phyloP scores from a whole-genome alignment of 2,329 filamentous ascomycete species.

The Botryotinia convoluta region DNA sequence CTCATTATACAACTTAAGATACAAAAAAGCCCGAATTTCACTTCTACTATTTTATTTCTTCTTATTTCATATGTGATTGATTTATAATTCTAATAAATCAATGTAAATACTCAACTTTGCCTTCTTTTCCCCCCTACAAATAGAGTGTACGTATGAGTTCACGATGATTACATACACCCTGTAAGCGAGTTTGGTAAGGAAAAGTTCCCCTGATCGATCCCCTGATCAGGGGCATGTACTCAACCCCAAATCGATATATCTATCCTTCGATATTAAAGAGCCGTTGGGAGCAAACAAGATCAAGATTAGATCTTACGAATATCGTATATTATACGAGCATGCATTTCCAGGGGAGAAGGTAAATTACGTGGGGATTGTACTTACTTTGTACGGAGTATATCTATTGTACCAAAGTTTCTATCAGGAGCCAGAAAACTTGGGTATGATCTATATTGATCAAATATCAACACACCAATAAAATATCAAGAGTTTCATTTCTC shows the following conservation, averaged over 20 bases:
- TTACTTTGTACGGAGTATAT: not conserved
- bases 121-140: not conserved
- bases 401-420: not conserved
- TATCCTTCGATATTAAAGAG: not conserved
- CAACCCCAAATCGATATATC: not conserved
- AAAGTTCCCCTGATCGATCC: slow-evolving; percentile 1
- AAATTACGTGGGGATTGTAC: not conserved
- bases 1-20: not conserved
- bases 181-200: slow-evolving; percentile 1
- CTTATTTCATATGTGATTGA: not conserved
- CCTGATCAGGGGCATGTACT: not conserved
- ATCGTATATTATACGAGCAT: not conserved
- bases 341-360: not conserved
- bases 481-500: slow-evolving; percentile 6
- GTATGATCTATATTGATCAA: slow-evolving; percentile 10
- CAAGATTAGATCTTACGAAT: not conserved
- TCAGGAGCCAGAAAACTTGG: not conserved
- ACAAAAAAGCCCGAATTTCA: not conserved
- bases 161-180: not conserved
- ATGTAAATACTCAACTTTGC: not conserved
- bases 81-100: not conserved
- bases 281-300: not conserved
- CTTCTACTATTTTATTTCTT: not conserved
- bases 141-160: not conserved
- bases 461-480: not conserved